These are phyloP conservation scores for Neurospora crassa DNA, from an alignment of 2,329 filamentous ascomycete genomes.

Conservation along the genomic window DNA sequence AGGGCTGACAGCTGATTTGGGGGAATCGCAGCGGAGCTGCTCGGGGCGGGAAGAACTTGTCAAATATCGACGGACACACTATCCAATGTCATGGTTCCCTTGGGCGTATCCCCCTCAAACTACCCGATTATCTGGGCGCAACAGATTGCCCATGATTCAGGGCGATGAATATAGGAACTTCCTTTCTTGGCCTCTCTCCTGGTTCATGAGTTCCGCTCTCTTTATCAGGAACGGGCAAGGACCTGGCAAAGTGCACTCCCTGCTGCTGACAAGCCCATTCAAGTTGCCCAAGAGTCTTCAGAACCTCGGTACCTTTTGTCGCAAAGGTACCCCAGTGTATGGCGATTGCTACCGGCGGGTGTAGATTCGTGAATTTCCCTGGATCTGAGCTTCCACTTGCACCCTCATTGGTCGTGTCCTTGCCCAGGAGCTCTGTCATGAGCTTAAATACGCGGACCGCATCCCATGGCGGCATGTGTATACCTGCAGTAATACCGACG, in stretches of 20 bases:
- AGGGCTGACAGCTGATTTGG: not conserved
- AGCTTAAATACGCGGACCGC: constrained; percentile 18
- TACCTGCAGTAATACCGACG: constrained; percentile 15
- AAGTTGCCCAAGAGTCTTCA: constrained; percentile 17
- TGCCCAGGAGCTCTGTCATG: constrained; percentile 5
- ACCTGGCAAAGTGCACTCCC: constrained; percentile 15
- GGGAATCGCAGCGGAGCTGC: not conserved
- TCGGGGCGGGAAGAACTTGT: not conserved
- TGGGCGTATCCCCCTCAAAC: accelerated
- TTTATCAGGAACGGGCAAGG: not conserved
- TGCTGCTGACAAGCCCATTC: constrained; percentile 20
- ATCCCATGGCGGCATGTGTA: constrained; percentile 22
- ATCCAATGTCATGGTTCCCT: not conserved
- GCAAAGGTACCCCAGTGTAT: constrained; percentile 23
- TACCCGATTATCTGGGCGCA: not conserved
- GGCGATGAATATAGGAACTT: constrained; percentile 6
- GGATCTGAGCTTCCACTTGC: not conserved
- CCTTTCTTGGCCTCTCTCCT: not conserved
- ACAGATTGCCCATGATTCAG: constrained; percentile 12
- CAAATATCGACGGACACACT: not conserved
- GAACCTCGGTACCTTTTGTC: constrained; percentile 17
- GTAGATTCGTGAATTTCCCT: not conserved
- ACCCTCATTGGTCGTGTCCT: not conserved
- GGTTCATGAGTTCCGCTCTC: not conserved
- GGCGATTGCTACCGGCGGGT: constrained; percentile 15